Evolutionary conservation across 805 yeast species (phyloP).

Genomic region (Saccharomycopsis amapae): DNA sequence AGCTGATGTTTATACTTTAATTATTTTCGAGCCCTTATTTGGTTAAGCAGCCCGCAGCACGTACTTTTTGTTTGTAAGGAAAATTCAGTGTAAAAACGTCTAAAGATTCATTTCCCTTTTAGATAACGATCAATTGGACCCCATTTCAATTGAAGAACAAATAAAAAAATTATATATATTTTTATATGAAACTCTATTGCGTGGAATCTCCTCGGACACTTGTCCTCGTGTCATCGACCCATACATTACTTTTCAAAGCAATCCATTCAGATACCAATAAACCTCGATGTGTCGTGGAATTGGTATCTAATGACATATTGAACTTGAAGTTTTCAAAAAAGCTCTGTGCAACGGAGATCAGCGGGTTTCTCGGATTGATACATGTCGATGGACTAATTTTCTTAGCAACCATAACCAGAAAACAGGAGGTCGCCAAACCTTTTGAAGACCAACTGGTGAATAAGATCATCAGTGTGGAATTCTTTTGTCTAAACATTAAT

Average conservation of each 20-base stretch:
- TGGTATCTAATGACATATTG: constrained; percentile 34
- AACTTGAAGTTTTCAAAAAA: constrained; percentile 34
- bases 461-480: constrained; percentile 79
- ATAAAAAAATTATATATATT: no score
- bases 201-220: constrained; percentile 34
- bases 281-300: constrained; percentile 42
- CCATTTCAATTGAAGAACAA: no score
- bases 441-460: constrained; percentile 72
- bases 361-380: constrained; percentile 78
- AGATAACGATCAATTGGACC: no score
- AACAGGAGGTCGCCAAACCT: constrained; percentile 75
- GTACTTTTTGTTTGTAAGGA: no score
- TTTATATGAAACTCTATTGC: constrained; percentile 35
- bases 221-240: constrained; percentile 37
- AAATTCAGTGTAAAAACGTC: no score
- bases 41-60: no score
- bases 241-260: constrained; percentile 41
- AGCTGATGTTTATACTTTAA: no score
- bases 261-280: constrained; percentile 28
- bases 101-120: no score
- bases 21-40: no score
- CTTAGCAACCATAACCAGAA: constrained; percentile 72
- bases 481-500: constrained; percentile 61
- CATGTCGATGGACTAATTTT: constrained; percentile 60
- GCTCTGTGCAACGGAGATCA: constrained; percentile 39